phyloP scores from a whole-genome alignment of 2,329 filamentous ascomycete genomes.

The Epichloe gansuensis region DNA sequence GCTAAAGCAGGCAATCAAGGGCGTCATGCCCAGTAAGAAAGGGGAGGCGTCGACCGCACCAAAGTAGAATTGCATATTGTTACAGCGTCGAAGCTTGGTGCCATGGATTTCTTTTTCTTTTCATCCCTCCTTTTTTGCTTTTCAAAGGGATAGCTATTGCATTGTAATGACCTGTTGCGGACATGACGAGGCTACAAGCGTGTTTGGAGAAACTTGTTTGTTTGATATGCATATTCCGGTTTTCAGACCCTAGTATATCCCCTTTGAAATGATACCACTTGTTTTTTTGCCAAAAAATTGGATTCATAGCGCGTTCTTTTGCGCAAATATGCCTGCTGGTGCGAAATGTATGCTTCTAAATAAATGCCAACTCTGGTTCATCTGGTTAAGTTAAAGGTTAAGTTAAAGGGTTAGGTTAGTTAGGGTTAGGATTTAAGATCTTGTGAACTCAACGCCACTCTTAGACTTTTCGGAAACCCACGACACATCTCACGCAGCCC shows the following conservation, averaged over 20 bases:
- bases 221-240: not conserved
- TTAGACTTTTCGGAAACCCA: not conserved
- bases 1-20: conserved; percentile 25
- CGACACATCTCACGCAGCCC: not conserved
- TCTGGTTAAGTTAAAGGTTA: too few relatives aligned
- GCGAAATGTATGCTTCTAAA: too few relatives aligned
- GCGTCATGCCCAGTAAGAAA: conserved; percentile 14
- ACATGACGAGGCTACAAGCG: not conserved
- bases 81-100: not conserved
- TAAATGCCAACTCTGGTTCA: too few relatives aligned
- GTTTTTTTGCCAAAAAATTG: not conserved
- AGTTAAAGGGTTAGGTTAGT: too few relatives aligned
- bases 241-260: not conserved
- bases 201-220: not conserved
- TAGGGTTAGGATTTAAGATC: too few relatives aligned
- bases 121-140: too few relatives aligned
- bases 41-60: not conserved
- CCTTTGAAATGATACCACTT: not conserved
- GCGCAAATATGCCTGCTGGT: too few relatives aligned
- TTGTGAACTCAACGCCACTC: too few relatives aligned
- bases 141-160: not conserved
- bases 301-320: too few relatives aligned
- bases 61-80: not conserved
- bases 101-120: too few relatives aligned
- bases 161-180: not conserved